Percentiles rank a stretch among this genome's conserved stretches.
Conservation (phyloP, 805 yeast genomes). For the Sugiyamaella qingdaonensis region DNA sequence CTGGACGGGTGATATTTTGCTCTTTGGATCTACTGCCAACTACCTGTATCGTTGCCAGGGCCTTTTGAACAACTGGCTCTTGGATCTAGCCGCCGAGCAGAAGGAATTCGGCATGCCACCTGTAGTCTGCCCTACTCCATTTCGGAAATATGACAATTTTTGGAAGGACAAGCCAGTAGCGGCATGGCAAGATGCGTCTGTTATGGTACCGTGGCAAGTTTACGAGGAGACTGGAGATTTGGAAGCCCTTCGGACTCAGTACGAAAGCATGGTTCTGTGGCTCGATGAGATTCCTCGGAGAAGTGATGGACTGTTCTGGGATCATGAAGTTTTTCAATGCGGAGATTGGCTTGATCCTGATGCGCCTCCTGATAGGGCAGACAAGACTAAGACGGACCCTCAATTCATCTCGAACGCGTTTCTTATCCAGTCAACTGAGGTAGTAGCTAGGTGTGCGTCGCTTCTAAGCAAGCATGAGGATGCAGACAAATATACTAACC, state of each 20-base stretch:
- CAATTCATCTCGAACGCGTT: constrained; percentile 27
- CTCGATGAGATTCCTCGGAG: constrained; percentile 5
- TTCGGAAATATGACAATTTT: constrained; percentile 15
- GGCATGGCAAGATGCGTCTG: constrained; percentile 25
- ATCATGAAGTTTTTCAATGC: constrained; percentile 25
- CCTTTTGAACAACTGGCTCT: constrained; percentile 24
- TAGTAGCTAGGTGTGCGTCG: constrained; percentile 15
- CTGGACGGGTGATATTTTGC: constrained; percentile 29
- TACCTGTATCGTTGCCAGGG: constrained; percentile 24
- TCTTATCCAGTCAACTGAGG: constrained; percentile 17
- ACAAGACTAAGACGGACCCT: constrained; percentile 24
- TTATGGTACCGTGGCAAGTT: constrained; percentile 32
- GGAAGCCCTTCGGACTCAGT: neutral
- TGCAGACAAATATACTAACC: neutral
- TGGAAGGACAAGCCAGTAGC: constrained; percentile 11
- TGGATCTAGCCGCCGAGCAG: constrained; percentile 25
- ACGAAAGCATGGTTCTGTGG: neutral
- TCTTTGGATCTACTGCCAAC: constrained; percentile 27
- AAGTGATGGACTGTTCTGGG: constrained; percentile 11
- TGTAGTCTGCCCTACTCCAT: constrained; percentile 21
- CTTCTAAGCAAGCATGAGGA: constrained; percentile 7
- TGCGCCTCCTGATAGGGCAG: constrained; percentile 29
- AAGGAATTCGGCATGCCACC: constrained; percentile 9
- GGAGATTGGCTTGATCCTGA: constrained; percentile 32
- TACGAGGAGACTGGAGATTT: constrained; percentile 38